These are phyloP conservation scores for Candida awuae DNA, from an alignment of 805 yeast genomes.

Conservation along the genomic window DNA sequence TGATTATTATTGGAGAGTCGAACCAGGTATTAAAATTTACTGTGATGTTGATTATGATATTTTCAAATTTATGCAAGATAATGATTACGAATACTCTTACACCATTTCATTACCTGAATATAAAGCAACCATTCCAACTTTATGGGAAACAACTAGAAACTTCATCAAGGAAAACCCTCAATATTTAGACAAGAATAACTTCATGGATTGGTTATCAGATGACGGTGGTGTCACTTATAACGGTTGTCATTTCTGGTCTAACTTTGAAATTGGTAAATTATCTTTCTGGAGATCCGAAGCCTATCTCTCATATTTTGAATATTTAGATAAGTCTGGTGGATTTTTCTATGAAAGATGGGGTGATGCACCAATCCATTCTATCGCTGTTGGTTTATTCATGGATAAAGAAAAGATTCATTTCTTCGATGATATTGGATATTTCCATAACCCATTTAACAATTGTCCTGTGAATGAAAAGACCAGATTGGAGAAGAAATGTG, in stretches of 20 bases:
- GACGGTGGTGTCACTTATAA: constrained; percentile 66
- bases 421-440: constrained; percentile 81
- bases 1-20: constrained; percentile 93
- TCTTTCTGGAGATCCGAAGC: constrained; percentile 69
- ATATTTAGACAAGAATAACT: constrained; percentile 49
- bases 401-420: constrained; percentile 65
- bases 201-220: constrained; percentile 62
- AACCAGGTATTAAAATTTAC: constrained; percentile 71
- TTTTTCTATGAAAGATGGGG: constrained; percentile 94
- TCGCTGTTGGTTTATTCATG: constrained; percentile 75
- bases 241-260: constrained; percentile 87
- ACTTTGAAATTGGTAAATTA: constrained; percentile 74
- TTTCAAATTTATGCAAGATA: constrained; percentile 75
- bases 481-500: constrained; percentile 57
- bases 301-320: constrained; percentile 61
- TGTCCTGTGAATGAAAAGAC: constrained; percentile 64
- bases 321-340: constrained; percentile 78
- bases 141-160: constrained; percentile 64
- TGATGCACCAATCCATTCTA: constrained; percentile 87
- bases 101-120: constrained; percentile 76
- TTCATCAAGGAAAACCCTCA: constrained; percentile 57
- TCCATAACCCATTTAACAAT: constrained; percentile 71
- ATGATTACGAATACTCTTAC: constrained; percentile 65
- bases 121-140: constrained; percentile 59
- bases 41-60: constrained; percentile 80